Percentiles rank a stretch among this genome's conserved stretches.
Evolutionary conservation across 805 yeast genomes (phyloP).

Genomic region (Spathaspora boniae): DNA sequence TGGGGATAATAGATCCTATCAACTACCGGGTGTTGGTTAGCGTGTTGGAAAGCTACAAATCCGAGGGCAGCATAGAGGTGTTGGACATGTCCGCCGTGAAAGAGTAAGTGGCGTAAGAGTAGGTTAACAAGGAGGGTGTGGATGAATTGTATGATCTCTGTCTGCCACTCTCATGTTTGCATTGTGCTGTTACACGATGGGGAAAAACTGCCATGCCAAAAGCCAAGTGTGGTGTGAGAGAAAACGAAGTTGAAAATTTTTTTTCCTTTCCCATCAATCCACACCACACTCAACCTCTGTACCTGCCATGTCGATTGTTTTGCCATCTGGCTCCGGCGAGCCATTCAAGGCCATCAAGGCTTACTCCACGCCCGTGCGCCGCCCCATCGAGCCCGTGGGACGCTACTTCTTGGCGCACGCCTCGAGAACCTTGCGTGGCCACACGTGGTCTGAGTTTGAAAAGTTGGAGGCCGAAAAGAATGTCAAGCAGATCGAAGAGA

Average conservation of each 20-base stretch:
- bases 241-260: too few relatives aligned
- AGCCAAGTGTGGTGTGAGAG: too few relatives aligned
- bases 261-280: too few relatives aligned
- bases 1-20: constrained; percentile 82
- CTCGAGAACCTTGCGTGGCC: constrained; percentile 90
- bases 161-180: too few relatives aligned
- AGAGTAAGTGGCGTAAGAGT: constrained; percentile 28
- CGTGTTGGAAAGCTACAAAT: constrained; percentile 45
- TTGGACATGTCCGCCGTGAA: constrained; percentile 85
- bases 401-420: constrained; percentile 95
- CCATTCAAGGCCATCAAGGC: constrained; percentile 49
- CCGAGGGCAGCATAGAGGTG: constrained; percentile 72
- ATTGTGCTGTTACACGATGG: too few relatives aligned
- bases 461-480: constrained; percentile 87
- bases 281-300: neutral
- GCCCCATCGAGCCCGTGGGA: constrained; percentile 95
- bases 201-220: too few relatives aligned
- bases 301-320: constrained; percentile 27
- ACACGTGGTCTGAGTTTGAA: constrained; percentile 98
- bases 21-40: constrained; percentile 69
- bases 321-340: constrained; percentile 47
- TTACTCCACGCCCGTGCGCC: constrained; percentile 60
- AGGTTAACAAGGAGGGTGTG: too few relatives aligned
- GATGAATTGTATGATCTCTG: too few relatives aligned
- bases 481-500: constrained; percentile 66